Evolutionary conservation across 495 filamentous ascomycete species (phyloP).

Genomic region (Penicillium coprophilum): DNA sequence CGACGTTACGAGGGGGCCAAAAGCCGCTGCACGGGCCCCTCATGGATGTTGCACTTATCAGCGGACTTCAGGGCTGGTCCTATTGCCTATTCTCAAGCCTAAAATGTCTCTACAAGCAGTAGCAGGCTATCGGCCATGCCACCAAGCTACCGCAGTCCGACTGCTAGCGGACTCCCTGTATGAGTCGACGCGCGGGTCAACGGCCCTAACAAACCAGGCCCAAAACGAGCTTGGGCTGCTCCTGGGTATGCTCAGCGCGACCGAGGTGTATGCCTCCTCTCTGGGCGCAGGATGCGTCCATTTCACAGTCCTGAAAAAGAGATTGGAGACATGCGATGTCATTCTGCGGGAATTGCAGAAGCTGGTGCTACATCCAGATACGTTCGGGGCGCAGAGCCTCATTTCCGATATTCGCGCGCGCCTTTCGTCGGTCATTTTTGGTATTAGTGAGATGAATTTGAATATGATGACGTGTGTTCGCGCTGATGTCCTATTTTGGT

Average conservation of each 20-base stretch:
- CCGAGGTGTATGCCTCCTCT: conserved; percentile 4
- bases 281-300: background rate
- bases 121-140: background rate
- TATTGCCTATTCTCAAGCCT: background rate
- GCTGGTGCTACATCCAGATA: conserved; percentile 6
- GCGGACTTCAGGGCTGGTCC: background rate
- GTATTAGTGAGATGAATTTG: conserved; percentile 19
- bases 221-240: conserved; percentile 19
- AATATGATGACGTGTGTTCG: conserved; percentile 25
- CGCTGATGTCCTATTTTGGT: background rate
- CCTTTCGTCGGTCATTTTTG: conserved; percentile 17
- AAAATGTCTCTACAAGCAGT: background rate
- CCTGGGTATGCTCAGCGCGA: conserved; percentile 5
- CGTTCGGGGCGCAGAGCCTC: conserved; percentile 2
- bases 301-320: background rate
- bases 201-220: conserved; percentile 17
- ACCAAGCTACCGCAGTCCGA: conserved; percentile 11
- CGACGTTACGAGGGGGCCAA: background rate
- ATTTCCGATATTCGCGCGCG: conserved; percentile 18
- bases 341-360: conserved; percentile 18
- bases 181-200: conserved; percentile 15
- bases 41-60: background rate
- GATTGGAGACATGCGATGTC: conserved; percentile 12
- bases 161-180: conserved; percentile 19
- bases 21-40: background rate